Evolutionary conservation across 805 yeast species (phyloP).

Genomic region (Kodamaea neixiangensis): DNA sequence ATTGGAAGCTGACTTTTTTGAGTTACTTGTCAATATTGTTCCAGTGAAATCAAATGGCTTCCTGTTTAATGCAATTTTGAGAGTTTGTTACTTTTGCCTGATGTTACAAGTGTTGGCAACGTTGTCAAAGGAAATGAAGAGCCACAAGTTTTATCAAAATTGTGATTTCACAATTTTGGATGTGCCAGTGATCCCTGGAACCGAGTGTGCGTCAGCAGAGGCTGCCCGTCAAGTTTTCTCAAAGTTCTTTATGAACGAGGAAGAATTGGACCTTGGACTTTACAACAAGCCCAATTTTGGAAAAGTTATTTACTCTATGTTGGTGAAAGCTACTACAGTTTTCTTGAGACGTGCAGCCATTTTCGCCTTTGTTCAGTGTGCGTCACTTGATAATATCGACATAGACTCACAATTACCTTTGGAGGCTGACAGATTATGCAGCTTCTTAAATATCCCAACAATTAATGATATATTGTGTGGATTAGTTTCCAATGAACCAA

Average conservation of each 20-base stretch:
- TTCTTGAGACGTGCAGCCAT: constrained; percentile 65
- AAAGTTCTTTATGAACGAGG: constrained; percentile 14
- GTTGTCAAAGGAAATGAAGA: constrained; percentile 27
- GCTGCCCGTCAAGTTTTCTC: constrained; percentile 27
- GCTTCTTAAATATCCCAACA: constrained; percentile 49
- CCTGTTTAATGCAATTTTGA: constrained; percentile 48
- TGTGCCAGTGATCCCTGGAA: constrained; percentile 33
- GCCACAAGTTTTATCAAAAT: constrained; percentile 26
- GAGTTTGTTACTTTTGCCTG: constrained; percentile 52
- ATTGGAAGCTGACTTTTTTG: constrained; percentile 53
- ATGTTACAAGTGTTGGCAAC: constrained; percentile 47
- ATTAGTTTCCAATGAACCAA: constrained; percentile 2
- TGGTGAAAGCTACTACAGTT: constrained; percentile 59
- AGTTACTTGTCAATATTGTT: constrained; percentile 47
- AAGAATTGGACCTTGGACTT: constrained; percentile 12
- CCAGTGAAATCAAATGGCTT: constrained; percentile 50
- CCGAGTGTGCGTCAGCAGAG: constrained; percentile 22
- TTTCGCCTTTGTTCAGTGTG: constrained; percentile 54
- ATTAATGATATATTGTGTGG: constrained; percentile 21
- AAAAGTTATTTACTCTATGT: constrained; percentile 50
- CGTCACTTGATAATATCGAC: constrained; percentile 37
- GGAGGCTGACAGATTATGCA: constrained; percentile 59
- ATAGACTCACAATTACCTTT: constrained; percentile 16
- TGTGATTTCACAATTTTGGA: constrained; percentile 33
- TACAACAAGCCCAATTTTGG: constrained; percentile 32